Percentiles rank a stretch among this genome's conserved stretches.
Conservation (phyloP, 208 protist genomes). For the Crithidia mellificae region DNA sequence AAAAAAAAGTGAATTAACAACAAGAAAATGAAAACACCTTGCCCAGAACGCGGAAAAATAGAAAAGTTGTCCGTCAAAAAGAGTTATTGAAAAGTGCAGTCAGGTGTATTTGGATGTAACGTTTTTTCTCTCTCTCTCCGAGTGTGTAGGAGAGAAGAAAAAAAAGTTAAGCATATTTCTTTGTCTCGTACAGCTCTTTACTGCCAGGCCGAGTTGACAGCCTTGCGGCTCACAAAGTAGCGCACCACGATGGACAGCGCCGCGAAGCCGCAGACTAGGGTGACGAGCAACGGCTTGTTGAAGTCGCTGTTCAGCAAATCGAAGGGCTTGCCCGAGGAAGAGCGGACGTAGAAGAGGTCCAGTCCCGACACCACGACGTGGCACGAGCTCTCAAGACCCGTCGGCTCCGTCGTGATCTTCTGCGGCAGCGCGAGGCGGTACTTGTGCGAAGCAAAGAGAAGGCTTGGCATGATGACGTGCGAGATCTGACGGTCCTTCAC, state of each 20-base stretch:
- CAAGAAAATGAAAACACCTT: background rate
- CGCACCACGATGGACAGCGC: conserved; percentile 60
- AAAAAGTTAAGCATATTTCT: too few relatives aligned
- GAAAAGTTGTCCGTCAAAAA: too few relatives aligned
- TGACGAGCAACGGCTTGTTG: conserved; percentile 83
- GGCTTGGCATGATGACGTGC: conserved; percentile 72
- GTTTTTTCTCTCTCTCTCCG: too few relatives aligned
- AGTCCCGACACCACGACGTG: conserved; percentile 83
- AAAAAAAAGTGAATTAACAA: background rate
- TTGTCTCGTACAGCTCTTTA: conserved; percentile 28
- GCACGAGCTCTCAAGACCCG: conserved; percentile 83
- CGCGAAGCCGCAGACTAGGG: conserved; percentile 61
- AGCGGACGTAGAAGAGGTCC: conserved; percentile 91
- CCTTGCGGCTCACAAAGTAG: conserved; percentile 77
- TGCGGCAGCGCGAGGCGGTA: conserved; percentile 62
- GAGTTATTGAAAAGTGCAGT: too few relatives aligned
- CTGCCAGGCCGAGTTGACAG: conserved; percentile 65
- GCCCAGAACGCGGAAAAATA: too few relatives aligned
- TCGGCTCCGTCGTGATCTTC: conserved; percentile 68
- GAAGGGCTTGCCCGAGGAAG: conserved; percentile 87
- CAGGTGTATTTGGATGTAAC: too few relatives aligned
- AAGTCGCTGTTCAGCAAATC: conserved; percentile 93
- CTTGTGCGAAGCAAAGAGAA: conserved; percentile 64
- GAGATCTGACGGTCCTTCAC: conserved; percentile 50
- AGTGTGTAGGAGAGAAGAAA: too few relatives aligned